phyloP scores from a whole-genome alignment of 805 yeast species.

The Candida germanica region DNA sequence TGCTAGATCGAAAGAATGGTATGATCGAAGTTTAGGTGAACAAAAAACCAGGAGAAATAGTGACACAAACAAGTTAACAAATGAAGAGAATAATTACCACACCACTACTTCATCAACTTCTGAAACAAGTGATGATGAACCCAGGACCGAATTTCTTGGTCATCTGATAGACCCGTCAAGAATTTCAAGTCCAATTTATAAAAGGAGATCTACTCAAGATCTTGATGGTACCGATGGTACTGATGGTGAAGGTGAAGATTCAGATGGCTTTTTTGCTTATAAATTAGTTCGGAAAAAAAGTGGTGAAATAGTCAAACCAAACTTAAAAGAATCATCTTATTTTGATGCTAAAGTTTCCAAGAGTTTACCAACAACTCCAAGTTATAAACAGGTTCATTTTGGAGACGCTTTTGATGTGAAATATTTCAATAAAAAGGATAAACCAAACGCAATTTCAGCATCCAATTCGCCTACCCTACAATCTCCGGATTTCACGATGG shows the following conservation, averaged over 20 bases:
- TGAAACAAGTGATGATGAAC: not conserved
- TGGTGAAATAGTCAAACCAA: slow-evolving; percentile 82
- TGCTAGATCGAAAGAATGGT: slow-evolving; percentile 28
- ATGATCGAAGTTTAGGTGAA: slow-evolving; percentile 14
- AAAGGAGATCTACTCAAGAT: slow-evolving; percentile 21
- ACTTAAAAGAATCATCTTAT: slow-evolving; percentile 51
- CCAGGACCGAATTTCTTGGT: not conserved
- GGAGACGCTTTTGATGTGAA: slow-evolving; percentile 53
- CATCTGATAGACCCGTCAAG: not conserved
- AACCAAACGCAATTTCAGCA: slow-evolving; percentile 74
- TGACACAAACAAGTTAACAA: slow-evolving; percentile 3
- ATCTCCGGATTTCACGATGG: slow-evolving; percentile 15
- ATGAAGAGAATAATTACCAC: no score
- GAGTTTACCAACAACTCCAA: slow-evolving; percentile 50
- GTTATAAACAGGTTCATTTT: slow-evolving; percentile 75
- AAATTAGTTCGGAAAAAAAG: slow-evolving; percentile 72
- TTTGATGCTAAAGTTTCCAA: slow-evolving; percentile 23
- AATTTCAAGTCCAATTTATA: slow-evolving; percentile 37
- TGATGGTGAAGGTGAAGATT: slow-evolving; percentile 1
- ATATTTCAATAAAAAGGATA: slow-evolving; percentile 69
- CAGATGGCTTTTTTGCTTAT: slow-evolving; percentile 8
- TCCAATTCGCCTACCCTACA: slow-evolving; percentile 52
- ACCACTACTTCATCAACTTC: not conserved
- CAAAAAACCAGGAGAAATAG: slow-evolving; percentile 7
- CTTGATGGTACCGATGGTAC: slow-evolving; percentile 5